Percentiles rank a stretch among this genome's conserved stretches.
Evolutionary conservation across 2,329 filamentous ascomycete genomes (phyloP).

Genomic region (Verticillium albo-atrum): DNA sequence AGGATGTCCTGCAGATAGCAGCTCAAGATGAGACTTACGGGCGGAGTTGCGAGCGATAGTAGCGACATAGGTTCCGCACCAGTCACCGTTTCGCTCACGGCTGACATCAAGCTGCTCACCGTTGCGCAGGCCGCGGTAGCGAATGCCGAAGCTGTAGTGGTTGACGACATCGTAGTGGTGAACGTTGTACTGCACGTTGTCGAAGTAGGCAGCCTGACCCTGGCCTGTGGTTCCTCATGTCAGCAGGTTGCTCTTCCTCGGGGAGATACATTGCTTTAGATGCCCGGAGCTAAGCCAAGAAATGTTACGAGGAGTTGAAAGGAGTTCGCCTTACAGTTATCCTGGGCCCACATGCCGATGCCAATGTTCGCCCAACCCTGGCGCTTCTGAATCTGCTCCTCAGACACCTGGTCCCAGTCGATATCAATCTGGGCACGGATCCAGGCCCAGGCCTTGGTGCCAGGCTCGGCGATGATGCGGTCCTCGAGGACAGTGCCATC

Average conservation of each 20-base stretch:
- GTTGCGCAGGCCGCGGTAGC: conserved; percentile 11
- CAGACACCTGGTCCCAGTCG: neutral
- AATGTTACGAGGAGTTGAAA: neutral
- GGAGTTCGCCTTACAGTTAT: conserved; percentile 8
- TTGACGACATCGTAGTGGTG: conserved; percentile 7
- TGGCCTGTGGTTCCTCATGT: conserved; percentile 5
- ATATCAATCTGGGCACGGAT: conserved; percentile 16
- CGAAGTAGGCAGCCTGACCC: conserved; percentile 11
- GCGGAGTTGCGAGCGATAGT: neutral
- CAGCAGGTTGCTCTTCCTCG: neutral
- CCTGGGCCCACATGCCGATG: conserved; percentile 11
- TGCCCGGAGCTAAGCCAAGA: no score
- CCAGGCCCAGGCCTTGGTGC: conserved; percentile 14
- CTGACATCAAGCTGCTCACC: conserved; percentile 16
- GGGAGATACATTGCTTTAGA: neutral
- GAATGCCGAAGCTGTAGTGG: conserved; percentile 14
- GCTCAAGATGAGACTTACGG: neutral
- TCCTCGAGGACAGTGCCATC: conserved; percentile 12
- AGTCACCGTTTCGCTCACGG: conserved; percentile 8
- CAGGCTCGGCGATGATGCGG: conserved; percentile 13
- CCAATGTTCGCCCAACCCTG: conserved; percentile 13
- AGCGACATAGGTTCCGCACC: conserved; percentile 4
- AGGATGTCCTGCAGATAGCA: neutral
- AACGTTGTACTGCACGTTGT: conserved; percentile 12
- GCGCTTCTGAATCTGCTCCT: conserved; percentile 8